phyloP scores from a whole-genome alignment of 1,284 basidiomycete species.

The Rhodotorula sp. region DNA sequence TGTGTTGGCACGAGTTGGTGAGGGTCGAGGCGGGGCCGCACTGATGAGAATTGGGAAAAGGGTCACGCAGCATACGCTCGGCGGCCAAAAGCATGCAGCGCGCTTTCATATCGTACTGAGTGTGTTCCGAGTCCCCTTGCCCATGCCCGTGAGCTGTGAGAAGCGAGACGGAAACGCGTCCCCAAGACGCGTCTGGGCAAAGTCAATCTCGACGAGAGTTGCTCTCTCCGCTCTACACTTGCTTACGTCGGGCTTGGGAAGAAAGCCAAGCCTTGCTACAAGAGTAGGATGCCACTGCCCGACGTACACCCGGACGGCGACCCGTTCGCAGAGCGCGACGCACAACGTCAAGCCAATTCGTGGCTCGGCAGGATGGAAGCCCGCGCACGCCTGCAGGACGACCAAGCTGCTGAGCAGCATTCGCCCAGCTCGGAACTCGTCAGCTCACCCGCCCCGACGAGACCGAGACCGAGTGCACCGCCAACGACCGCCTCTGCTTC shows the following conservation, averaged over 20 bases:
- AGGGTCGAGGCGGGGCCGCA: too few relatives aligned
- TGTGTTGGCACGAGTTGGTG: too few relatives aligned
- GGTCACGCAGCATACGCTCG: too few relatives aligned
- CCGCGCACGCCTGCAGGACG: slow-evolving; percentile 10
- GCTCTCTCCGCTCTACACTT: not conserved
- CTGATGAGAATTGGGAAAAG: too few relatives aligned
- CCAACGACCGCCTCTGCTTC: not conserved
- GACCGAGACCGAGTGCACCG: not conserved
- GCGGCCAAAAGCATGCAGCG: not conserved
- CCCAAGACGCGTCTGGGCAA: not conserved
- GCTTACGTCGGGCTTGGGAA: not conserved
- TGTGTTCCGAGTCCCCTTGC: too few relatives aligned
- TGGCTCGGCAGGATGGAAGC: slow-evolving; percentile 30
- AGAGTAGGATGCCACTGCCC: slow-evolving; percentile 10
- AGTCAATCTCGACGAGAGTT: not conserved
- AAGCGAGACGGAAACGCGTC: not conserved
- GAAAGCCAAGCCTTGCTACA: too few relatives aligned
- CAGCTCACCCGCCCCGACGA: not conserved
- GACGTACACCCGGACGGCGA: slow-evolving; percentile 39
- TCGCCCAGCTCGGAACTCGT: slow-evolving; percentile 1
- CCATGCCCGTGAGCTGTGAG: too few relatives aligned
- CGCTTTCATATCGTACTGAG: too few relatives aligned
- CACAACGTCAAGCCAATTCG: not conserved
- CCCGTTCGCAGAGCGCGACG: slow-evolving; percentile 36
- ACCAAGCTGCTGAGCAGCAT: not conserved